These are phyloP conservation scores for Myxozyma mucilagina DNA, from an alignment of 805 yeast genomes.

Conservation along the genomic window DNA sequence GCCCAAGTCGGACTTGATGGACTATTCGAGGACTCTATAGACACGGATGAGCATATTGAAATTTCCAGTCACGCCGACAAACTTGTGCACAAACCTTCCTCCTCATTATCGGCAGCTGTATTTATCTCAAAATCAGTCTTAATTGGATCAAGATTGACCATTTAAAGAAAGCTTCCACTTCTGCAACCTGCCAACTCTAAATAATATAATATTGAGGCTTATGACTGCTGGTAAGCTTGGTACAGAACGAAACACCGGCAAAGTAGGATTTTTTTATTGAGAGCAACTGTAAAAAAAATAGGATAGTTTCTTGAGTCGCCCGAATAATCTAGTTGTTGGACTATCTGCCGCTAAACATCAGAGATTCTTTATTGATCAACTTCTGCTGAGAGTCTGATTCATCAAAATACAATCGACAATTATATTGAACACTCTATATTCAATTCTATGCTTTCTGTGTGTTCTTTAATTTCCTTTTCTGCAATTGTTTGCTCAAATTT, in stretches of 20 bases:
- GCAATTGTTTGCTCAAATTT: too few relatives aligned
- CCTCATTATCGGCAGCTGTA: conserved; percentile 7
- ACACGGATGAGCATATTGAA: not conserved
- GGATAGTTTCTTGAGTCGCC: too few relatives aligned
- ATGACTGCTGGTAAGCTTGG: too few relatives aligned
- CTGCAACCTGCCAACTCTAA: not conserved
- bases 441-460: too few relatives aligned
- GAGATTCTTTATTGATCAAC: too few relatives aligned
- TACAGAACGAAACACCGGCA: too few relatives aligned
- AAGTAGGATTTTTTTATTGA: too few relatives aligned
- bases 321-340: too few relatives aligned
- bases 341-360: too few relatives aligned
- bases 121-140: conserved; percentile 15
- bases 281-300: too few relatives aligned
- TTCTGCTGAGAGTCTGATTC: not conserved
- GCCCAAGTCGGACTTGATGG: conserved; percentile 57
- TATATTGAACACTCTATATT: not conserved
- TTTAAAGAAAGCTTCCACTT: not conserved
- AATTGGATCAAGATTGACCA: conserved; percentile 25
- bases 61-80: not conserved
- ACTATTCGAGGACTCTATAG: conserved; percentile 5
- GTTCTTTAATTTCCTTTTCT: too few relatives aligned
- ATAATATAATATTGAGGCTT: too few relatives aligned
- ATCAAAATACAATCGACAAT: not conserved
- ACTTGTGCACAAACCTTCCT: conserved; percentile 10